Base-by-base conservation (phyloP, 2,329 filamentous ascomycete species). In the Phaeophleospora eucalypticola region DNA sequence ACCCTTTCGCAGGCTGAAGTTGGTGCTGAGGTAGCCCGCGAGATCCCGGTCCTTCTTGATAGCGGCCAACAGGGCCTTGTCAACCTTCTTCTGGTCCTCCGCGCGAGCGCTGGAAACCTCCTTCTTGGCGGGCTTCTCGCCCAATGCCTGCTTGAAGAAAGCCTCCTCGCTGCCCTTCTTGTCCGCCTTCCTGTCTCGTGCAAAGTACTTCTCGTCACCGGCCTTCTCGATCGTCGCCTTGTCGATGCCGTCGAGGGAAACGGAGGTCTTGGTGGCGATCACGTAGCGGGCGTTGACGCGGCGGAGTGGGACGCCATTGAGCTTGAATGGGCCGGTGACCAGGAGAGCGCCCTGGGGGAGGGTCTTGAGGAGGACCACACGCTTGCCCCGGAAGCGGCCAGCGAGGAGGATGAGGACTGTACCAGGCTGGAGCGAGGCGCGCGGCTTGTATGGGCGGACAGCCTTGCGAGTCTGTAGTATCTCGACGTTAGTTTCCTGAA, bases 81-180 rank as follows among this genome's bases (percentile, higher is more conserved):
- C 93, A 70, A 98, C 81, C 72, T 87, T 83, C 87, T 97, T 97
- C 82, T 98, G 93, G 83, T 98, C 93, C 70, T 84, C 87, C 65
- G 88, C 90, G 65, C 93, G 90, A 76, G 82, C 87, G 79, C 85
- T 91, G 72, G 82, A 85, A 70, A 94, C 83, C 78, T 89, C 80
- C 87, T 97, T 97, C 89, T 97, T 96, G 89, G 95, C 82, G 71
- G 88, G 80, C 84, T 95, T 95, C 85, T 96, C 90, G 75, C 90
- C 80, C 9, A 39, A 47, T 3, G 45, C 45, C 82, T 96, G 89
- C 84, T 93, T 90, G 86, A 97, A 96, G 84, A 98, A 98, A 73
- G 90, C 88, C 73, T 96, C 91, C 83, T 98, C 91, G 44, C 56
- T 60, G 67, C 85, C 84, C 67, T 87, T 86, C 87, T 96, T 95